Percentiles rank a stretch among this genome's conserved stretches.
These are phyloP conservation scores for Chrysanthemum seticuspe DNA, from an alignment of 129 eudicot genomes.

Conservation along the genomic window DNA sequence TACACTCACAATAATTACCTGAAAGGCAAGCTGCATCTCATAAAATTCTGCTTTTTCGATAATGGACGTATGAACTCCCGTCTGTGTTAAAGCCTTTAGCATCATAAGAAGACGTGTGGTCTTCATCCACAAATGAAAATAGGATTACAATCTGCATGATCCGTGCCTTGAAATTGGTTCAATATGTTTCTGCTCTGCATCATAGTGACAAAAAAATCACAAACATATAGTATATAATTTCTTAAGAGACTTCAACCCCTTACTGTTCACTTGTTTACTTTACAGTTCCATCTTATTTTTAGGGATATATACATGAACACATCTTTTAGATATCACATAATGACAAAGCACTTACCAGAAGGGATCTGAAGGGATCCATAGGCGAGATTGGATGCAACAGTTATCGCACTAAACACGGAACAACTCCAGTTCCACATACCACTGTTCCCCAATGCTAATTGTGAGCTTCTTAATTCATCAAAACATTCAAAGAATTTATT, in stretches of 20 bases:
- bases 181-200: constrained; percentile 46
- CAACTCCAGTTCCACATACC: constrained; percentile 97
- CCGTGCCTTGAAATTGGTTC: constrained; percentile 70
- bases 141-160: constrained; percentile 49
- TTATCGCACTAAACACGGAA: constrained; percentile 89
- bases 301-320: too few species aligned
- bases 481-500: constrained; percentile 94
- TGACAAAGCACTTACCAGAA: constrained; percentile 53
- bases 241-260: too few species aligned
- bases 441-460: constrained; percentile 84
- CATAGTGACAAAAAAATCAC: too few species aligned
- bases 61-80: constrained; percentile 34
- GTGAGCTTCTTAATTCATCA: constrained; percentile 87
- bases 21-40: constrained; percentile 48
- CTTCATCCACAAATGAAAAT: constrained; percentile 77
- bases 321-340: not conserved
- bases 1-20: constrained; percentile 44
- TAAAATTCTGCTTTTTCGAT: constrained; percentile 55
- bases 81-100: not conserved
- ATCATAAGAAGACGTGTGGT: constrained; percentile 21
- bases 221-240: too few species aligned
- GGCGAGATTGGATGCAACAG: constrained; percentile 92
- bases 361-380: constrained; percentile 83
- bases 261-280: too few species aligned
- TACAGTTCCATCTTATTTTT: too few species aligned